Evolutionary conservation across 345 rosid genomes (phyloP).

Genomic region (Sonneratia caseolaris): DNA sequence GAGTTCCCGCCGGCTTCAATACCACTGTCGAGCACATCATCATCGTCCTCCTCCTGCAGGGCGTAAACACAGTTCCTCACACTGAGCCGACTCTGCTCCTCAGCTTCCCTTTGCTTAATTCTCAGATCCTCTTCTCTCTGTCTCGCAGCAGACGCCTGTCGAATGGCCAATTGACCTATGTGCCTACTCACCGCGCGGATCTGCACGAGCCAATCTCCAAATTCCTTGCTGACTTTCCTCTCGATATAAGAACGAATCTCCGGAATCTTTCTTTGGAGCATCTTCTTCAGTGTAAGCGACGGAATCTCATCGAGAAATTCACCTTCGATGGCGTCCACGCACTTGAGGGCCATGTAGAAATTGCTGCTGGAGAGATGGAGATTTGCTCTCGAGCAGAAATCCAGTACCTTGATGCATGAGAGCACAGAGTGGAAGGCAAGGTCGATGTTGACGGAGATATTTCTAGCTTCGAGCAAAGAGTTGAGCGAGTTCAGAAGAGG

Average conservation of each 20-base stretch:
- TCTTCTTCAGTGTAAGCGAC: constrained; percentile 62
- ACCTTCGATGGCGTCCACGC: constrained; percentile 64
- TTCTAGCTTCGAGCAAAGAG: constrained; percentile 61
- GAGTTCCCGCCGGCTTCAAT: constrained; percentile 43
- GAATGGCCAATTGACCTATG: constrained; percentile 85
- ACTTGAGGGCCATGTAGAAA: constrained; percentile 79
- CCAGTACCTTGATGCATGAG: constrained; percentile 56
- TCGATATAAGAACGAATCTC: constrained; percentile 66
- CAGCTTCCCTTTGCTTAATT: constrained; percentile 92
- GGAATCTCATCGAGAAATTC: constrained; percentile 55
- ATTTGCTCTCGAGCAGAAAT: constrained; percentile 68
- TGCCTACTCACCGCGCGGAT: constrained; percentile 89
- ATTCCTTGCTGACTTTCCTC: constrained; percentile 79
- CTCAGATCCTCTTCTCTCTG: constrained; percentile 93
- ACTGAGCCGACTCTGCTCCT: constrained; percentile 88
- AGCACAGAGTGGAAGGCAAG: constrained; percentile 47
- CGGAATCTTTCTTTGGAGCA: constrained; percentile 84
- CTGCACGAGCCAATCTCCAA: constrained; percentile 95
- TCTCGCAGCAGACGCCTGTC: constrained; percentile 91
- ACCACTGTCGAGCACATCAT: constrained; percentile 25
- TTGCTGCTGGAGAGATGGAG: constrained; percentile 53
- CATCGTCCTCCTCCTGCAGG: constrained; percentile 75
- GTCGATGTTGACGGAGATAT: constrained; percentile 58
- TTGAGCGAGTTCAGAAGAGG: constrained; percentile 77
- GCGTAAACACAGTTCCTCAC: constrained; percentile 81